These are phyloP conservation scores for Tilletia indica DNA, from an alignment of 1,284 basidiomycete genomes.

Conservation along the genomic window DNA sequence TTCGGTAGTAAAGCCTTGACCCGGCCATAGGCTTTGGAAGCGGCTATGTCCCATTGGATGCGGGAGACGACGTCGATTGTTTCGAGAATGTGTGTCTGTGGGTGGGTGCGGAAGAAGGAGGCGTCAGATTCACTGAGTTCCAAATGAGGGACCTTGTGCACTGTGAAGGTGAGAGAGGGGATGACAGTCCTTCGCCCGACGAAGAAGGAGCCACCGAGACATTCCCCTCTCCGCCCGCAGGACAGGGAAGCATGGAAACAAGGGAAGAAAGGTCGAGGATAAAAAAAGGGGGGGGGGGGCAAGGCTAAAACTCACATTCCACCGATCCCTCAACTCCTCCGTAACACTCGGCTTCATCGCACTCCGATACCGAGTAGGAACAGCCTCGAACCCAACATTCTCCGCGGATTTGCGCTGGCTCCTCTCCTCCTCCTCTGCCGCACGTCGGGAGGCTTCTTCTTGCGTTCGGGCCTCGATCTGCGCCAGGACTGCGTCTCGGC, in stretches of 20 bases:
- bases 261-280: too few species aligned
- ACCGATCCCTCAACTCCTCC: background rate
- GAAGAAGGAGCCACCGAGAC: too few species aligned
- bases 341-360: background rate
- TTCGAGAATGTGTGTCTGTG: conserved; percentile 7
- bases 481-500: background rate
- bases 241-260: too few species aligned
- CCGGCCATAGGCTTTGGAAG: background rate
- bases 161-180: too few species aligned
- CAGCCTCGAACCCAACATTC: background rate
- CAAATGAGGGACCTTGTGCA: too few species aligned
- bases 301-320: conserved; percentile 7
- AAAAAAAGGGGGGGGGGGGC: too few species aligned
- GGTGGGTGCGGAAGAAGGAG: background rate
- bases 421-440: background rate
- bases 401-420: background rate
- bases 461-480: background rate
- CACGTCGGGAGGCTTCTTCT: background rate
- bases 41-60: conserved; percentile 14
- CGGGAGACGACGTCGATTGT: conserved; percentile 12
- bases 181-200: too few species aligned
- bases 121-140: background rate
- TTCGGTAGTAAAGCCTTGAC: background rate
- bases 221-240: too few species aligned
- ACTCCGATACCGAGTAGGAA: conserved; percentile 3